Percentiles rank a stretch among this genome's conserved stretches.
Evolutionary conservation across 176 grass and related monocot species (phyloP).

Genomic region (Saccharum officinarum): DNA sequence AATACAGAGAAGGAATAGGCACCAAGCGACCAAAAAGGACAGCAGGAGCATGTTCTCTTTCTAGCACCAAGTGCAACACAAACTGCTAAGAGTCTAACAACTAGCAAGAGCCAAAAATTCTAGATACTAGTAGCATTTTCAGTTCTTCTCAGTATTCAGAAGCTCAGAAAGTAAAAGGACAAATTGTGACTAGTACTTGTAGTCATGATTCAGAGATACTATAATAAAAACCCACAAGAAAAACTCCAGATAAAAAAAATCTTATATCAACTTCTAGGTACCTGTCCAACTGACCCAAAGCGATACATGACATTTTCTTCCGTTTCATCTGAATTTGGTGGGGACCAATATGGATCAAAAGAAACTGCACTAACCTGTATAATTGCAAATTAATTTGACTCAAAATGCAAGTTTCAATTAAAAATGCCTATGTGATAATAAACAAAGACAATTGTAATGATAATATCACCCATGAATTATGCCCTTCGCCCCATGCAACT

Average conservation of each 20-base stretch:
- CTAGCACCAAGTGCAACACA: constrained; percentile 3
- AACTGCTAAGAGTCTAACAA: not conserved
- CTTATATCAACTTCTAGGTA: constrained; percentile 38
- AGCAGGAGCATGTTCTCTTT: not conserved
- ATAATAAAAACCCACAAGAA: not conserved
- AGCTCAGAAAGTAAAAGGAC: not conserved
- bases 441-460: constrained; percentile 21
- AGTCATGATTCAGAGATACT: constrained; percentile 24
- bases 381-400: constrained; percentile 38
- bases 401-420: constrained; percentile 4
- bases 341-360: constrained; percentile 93
- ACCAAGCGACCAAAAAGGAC: not conserved
- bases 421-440: constrained; percentile 11
- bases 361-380: constrained; percentile 86
- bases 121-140: constrained; percentile 1
- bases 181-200: not conserved
- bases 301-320: constrained; percentile 90
- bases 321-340: constrained; percentile 70
- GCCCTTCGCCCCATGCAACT: constrained; percentile 91
- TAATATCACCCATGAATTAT: constrained; percentile 92
- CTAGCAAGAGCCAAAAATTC: constrained; percentile 3
- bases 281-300: constrained; percentile 94
- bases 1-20: constrained; percentile 2
- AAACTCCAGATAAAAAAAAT: not conserved
- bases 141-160: not conserved